These are phyloP conservation scores for Tulasnella calospora DNA, from an alignment of 768 basidiomycete genomes.

Conservation along the genomic window DNA sequence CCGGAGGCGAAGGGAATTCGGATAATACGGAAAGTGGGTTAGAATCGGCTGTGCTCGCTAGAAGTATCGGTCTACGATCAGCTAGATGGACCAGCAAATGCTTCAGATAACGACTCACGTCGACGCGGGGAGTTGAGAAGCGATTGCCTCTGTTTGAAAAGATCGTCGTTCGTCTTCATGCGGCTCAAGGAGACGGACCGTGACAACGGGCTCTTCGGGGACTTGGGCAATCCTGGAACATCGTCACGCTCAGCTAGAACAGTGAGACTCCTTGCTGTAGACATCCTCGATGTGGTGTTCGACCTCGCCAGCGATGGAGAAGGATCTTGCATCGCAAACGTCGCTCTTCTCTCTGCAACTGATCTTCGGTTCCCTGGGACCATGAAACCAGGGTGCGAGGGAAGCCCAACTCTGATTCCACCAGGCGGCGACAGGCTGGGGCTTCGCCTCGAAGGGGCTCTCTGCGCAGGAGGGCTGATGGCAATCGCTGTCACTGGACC, in stretches of 20 bases:
- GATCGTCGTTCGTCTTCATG: constrained; percentile 20
- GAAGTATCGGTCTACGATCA: neutral
- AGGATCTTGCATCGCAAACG: neutral
- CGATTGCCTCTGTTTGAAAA: constrained; percentile 18
- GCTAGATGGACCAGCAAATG: neutral
- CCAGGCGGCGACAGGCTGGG: neutral
- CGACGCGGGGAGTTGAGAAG: constrained; percentile 4
- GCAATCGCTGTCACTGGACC: neutral
- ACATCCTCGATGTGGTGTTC: neutral
- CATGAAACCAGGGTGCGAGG: neutral
- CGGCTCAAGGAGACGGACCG: neutral
- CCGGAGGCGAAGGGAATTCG: constrained; percentile 2
- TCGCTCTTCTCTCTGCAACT: constrained; percentile 3
- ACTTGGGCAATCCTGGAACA: neutral
- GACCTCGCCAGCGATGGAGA: neutral
- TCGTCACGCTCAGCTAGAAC: neutral
- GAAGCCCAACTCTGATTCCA: constrained; percentile 8
- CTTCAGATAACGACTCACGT: neutral
- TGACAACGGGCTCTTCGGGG: neutral
- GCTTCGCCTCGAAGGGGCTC: neutral
- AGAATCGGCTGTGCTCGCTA: neutral
- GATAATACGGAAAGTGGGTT: neutral
- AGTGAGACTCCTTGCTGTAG: neutral
- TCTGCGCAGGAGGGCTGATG: neutral
- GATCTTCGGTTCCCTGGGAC: neutral